Base-by-base conservation (phyloP, 2,329 filamentous ascomycete genomes). In the Nigrospora osmanthi region DNA sequence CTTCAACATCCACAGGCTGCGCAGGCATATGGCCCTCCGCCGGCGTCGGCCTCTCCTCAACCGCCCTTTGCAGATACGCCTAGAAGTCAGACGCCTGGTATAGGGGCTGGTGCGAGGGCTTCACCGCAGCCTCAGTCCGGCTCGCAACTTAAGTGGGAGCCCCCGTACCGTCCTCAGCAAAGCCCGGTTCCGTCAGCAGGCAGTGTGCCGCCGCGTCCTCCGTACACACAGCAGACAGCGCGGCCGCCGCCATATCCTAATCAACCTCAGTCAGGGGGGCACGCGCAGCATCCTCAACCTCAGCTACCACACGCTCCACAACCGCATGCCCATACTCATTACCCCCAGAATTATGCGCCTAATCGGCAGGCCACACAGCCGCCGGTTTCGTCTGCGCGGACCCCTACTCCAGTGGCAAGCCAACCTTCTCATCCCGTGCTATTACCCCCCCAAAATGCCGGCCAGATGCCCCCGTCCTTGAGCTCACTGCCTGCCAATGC, bases 1-100 rank as follows among this genome's bases (percentile, higher is more conserved):
- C 59, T 70, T 38, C 66, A 70, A 47, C 63, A 62, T 47, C 67
- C 68, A 3, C 65, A 67, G 42, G 59, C 58, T 14, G 53, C 57
- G 35, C 56, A 61, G 37, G 49, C 57, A 11, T 62, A 62, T 42
- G 49, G 54, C 13, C 47, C 55, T 28, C 56, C 54, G 15, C 56
- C 62, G 9, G 47, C 55, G 43, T 54, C 61, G 19, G 48, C 47
- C 31, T 51, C 55, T 19, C 51, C 58, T 6, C 54, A 60, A 14
- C 46, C 54, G 36, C 50, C 53, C n/a, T 35, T 50, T 10, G 42
- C 56, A 12, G 64, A 66, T 43, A 56, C 23, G 23, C 23, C 23
- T 28, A 28, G 23, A 7, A 28, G 23, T 28, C 23, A 52, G 23
- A 28, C 23, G 23, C 23, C 23, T 28, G 23, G 23, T 7, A 28